phyloP scores from a whole-genome alignment of 2,329 filamentous ascomycete species.

The Talaromyces sp. region DNA sequence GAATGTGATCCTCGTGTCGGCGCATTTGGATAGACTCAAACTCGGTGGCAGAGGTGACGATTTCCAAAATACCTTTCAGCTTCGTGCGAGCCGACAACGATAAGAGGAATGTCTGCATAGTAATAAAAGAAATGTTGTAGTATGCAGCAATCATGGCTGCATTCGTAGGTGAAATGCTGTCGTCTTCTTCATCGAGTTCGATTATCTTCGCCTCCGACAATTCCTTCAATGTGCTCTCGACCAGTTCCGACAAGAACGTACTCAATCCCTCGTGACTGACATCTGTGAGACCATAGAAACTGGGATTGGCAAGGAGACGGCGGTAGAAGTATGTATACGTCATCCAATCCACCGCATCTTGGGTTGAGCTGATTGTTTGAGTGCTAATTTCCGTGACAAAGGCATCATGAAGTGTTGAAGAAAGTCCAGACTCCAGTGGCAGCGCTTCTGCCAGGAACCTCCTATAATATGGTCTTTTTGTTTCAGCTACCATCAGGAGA shows the following conservation, averaged over 20 bases:
- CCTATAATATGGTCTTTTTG: constrained; percentile 97
- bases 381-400: constrained; percentile 98
- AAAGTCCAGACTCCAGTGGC: constrained; percentile 90
- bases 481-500: constrained; percentile 92
- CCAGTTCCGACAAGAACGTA: constrained; percentile 87
- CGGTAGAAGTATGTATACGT: constrained; percentile 99
- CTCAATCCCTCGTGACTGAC: constrained; percentile 91
- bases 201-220: constrained; percentile 91
- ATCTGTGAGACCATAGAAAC: constrained; percentile 87
- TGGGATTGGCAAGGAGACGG: constrained; percentile 88
- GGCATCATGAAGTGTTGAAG: constrained; percentile 87
- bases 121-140: constrained; percentile 99
- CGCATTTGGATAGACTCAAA: constrained; percentile 94
- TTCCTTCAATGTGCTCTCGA: constrained; percentile 89
- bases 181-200: constrained; percentile 91
- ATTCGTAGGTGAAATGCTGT: constrained; percentile 83
- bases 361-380: constrained; percentile 89
- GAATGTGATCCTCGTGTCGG: constrained; percentile 81
- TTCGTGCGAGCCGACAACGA: constrained; percentile 86
- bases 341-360: constrained; percentile 97
- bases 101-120: constrained; percentile 96
- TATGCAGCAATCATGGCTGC: constrained; percentile 97
- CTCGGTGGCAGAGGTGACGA: constrained; percentile 93
- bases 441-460: constrained; percentile 97
- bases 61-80: constrained; percentile 94